These are phyloP conservation scores for Pseudogymnoascus destructans DNA, from an alignment of 2,329 filamentous ascomycete genomes.

Conservation along the genomic window DNA sequence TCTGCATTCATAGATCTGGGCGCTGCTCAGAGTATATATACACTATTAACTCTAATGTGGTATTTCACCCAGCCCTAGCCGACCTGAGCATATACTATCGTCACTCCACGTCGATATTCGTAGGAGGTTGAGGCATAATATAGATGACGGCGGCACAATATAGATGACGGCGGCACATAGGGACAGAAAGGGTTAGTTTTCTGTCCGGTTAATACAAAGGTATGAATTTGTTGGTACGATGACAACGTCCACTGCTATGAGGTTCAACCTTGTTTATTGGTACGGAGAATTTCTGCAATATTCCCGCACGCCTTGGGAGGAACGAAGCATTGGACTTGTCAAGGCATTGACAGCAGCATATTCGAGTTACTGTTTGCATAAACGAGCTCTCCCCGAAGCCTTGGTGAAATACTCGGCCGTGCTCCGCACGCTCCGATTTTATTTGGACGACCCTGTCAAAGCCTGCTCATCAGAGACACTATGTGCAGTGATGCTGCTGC, in stretches of 20 bases:
- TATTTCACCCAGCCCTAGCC: background rate
- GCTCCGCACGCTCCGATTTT: constrained; percentile 14
- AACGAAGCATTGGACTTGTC: constrained; percentile 30
- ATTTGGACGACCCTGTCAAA: constrained; percentile 25
- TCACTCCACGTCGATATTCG: background rate
- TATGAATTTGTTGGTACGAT: constrained; percentile 24
- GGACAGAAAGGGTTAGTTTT: background rate
- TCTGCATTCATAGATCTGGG: background rate
- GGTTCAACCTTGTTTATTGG: constrained; percentile 33
- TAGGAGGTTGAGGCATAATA: background rate
- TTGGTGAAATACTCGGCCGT: background rate
- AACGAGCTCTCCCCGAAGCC: background rate
- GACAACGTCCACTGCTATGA: constrained; percentile 31
- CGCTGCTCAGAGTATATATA: background rate
- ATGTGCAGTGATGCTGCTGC: constrained; percentile 27
- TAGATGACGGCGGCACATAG: constrained; percentile 1
- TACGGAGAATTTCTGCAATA: constrained; percentile 35
- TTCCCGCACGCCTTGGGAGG: constrained; percentile 33
- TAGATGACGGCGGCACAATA: constrained; percentile 1
- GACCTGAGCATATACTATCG: background rate
- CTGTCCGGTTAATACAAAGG: background rate
- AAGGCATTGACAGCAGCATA: background rate
- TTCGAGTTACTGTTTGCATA: background rate
- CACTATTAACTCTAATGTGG: background rate
- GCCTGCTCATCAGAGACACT: constrained; percentile 26